Evolutionary conservation across 345 rosid species (phyloP).

Genomic region (Capsella bursapastoris): DNA sequence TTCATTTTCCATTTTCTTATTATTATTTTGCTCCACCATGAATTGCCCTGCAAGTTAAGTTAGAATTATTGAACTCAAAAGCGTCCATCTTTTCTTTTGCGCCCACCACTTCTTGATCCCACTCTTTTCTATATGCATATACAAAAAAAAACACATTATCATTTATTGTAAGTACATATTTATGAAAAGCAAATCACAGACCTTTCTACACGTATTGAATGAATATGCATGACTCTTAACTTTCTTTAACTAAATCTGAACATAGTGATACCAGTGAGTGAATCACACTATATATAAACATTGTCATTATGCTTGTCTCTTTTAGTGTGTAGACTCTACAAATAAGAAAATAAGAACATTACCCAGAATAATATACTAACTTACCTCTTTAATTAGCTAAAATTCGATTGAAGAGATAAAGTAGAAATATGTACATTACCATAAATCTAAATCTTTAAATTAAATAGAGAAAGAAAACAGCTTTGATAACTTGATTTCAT

Average conservation of each 20-base stretch:
- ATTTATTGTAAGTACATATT: not conserved
- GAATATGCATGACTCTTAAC: slow-evolving; percentile 29
- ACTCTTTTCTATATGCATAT: slow-evolving; percentile 17
- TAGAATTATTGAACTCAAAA: slow-evolving; percentile 44
- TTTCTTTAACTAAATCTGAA: not conserved
- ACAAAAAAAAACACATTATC: not conserved
- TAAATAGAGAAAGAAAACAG: slow-evolving; percentile 2
- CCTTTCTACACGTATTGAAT: slow-evolving; percentile 21
- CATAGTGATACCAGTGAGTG: too few relatives aligned
- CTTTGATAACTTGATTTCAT: slow-evolving; percentile 10
- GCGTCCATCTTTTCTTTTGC: slow-evolving; percentile 38
- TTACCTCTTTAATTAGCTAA: not conserved
- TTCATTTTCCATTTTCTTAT: slow-evolving; percentile 24
- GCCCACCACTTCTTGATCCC: slow-evolving; percentile 42
- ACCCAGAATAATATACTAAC: not conserved
- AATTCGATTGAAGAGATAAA: not conserved
- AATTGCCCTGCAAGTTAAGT: slow-evolving; percentile 39
- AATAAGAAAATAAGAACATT: not conserved
- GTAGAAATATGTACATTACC: not conserved
- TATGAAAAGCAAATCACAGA: slow-evolving; percentile 19
- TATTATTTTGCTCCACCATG: slow-evolving; percentile 31
- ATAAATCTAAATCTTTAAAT: not conserved
- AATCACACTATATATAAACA: too few relatives aligned
- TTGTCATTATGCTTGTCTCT: not conserved
- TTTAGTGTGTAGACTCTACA: not conserved